Base-by-base conservation (phyloP, 768 basidiomycete genomes). In the Leccinum broughii region DNA sequence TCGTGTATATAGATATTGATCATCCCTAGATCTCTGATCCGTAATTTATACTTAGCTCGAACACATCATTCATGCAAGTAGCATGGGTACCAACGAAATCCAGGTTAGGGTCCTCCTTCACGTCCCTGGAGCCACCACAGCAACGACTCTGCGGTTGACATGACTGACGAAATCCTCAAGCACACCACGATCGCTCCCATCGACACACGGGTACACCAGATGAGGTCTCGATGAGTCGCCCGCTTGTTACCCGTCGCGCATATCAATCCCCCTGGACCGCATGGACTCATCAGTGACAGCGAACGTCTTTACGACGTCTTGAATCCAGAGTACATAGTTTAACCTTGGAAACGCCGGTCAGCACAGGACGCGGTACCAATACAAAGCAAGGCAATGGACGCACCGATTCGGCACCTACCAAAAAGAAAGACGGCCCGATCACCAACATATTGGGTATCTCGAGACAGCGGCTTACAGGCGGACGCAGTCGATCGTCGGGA, bases 241-340 rank as follows among this genome's bases (percentile, higher is more conserved):
- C 56, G 56, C 58, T 60, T 62, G 46, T 58, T 67, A 14, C 46
- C 55, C 46, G 26, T 61, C 55, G 51, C 70, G 94, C 93, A 95
- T 83, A 66, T 95, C 93, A 13, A 92, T 70, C 0, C 86, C 90
- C 7, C 72, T 28, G 28, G 28, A 28, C 28, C 28, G 74, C 14
- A 88, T 69, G n/a, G 46, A 6, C 11, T 60, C 56, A 1, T 67
- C 60, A 24, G 54, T 55, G 22, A 66, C 53, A 55, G 15, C 24
- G 26, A 17, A 70, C 4, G 75, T 75, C 22, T 70, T 63, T 6
- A 89, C 60, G 51, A 93, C 79, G 66, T 93, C 89, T 75, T 92
- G 85, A 24, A 93, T 77, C 91, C 91, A 92, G 5, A 93, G 80
- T 6, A 96, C 77, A 66, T 97, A 97, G 71, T 97, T 94, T 46